Base-by-base conservation (phyloP, 192 early-diverging fungal genomes). In the Geosiphon pyriformis region DNA sequence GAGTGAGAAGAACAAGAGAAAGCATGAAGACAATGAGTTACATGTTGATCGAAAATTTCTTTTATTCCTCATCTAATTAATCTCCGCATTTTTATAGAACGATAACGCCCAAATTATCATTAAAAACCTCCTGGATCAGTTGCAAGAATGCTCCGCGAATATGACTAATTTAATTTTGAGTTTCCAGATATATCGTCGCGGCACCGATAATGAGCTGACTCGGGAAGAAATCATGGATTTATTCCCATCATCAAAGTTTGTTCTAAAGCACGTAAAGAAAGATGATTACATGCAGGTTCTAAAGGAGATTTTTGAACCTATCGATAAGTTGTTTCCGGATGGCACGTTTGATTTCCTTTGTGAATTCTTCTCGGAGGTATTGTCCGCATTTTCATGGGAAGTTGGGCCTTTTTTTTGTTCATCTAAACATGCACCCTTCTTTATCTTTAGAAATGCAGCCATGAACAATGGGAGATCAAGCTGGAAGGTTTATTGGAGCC, bases 221-320 rank as follows among this genome's bases (percentile, higher is more conserved):
- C 4, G 6, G n/a, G 25, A 53, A 6, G 62, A 64, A 50, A 64
- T 64, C 34, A 64, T 64, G 62, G 62, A 64, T n/a, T 35, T 64
- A 3, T 52, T 31, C 0, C 62, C 50, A 6, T 64, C 50, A 33
- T 64, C 62, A 12, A 50, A 64, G 49, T 64, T 64, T 27, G 49
- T 53, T 52, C 32, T 64, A 52, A 64, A 20, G 34, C 52, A 26
- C 52, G 42, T 32, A 20, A 26, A 50, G 31, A 50, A 64, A 17
- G 20, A 64, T 64, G 62, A 64, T 2, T 48, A 61, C 59, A 61
- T 61, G 59, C 59, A 61, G 48, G 62, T 64, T 64, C 49, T 64
- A 52, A 64, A 52, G 33, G 62, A 64, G 32, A 64, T 3, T 35
- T 64, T 64, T 64, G 49, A 64, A 29, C 37, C 49, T 52, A 32